Conservation (phyloP, 306 rosid species). For the Arachis hypogaea region DNA sequence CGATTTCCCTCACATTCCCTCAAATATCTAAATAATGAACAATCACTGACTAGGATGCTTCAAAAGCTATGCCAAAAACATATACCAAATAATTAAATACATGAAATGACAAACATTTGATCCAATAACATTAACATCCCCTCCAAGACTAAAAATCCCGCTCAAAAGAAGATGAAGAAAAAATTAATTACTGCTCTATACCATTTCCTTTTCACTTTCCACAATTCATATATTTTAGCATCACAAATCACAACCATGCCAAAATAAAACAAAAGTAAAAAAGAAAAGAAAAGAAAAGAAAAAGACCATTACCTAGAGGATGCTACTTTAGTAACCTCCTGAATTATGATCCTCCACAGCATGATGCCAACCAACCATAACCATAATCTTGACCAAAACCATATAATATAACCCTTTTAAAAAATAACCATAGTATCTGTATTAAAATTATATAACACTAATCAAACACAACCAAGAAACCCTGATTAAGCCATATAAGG, state of each 20-base stretch:
- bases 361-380: conserved; percentile 3
- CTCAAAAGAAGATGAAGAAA: not conserved
- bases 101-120: conserved; percentile 12
- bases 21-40: conserved; percentile 28
- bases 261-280: not conserved
- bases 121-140: conserved; percentile 20
- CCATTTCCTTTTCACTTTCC: not conserved
- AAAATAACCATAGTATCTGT: conserved; percentile 41
- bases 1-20: conserved; percentile 30
- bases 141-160: not conserved
- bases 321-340: conserved; percentile 41
- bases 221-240: conserved; percentile 24
- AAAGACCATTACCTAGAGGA: conserved; percentile 46
- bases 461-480: conserved; percentile 17
- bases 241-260: conserved; percentile 40
- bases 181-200: not conserved
- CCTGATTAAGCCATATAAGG: conserved; percentile 35
- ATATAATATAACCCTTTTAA: conserved; percentile 31
- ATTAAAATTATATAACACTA: conserved; percentile 35
- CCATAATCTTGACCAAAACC: conserved; percentile 41
- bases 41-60: conserved; percentile 17
- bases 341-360: conserved; percentile 44
- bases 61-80: conserved; percentile 27
- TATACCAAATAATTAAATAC: conserved; percentile 7
- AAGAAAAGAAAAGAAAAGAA: not conserved